phyloP scores from a whole-genome alignment of 768 basidiomycete genomes.

The Flagelloscypha sp. region DNA sequence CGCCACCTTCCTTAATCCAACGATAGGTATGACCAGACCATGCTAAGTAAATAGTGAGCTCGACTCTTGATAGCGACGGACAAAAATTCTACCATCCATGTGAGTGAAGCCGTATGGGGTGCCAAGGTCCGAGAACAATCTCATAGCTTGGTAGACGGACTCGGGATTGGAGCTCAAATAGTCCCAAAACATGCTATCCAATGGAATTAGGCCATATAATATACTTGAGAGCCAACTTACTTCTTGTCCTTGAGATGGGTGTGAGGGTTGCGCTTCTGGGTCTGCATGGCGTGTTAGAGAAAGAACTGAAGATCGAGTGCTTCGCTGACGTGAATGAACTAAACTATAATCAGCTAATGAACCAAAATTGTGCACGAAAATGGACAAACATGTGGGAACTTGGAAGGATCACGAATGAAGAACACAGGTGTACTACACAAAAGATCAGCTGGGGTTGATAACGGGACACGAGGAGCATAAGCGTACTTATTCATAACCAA shows the following conservation, averaged over 20 bases:
- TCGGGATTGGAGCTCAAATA: constrained; percentile 41
- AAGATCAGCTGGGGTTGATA: constrained; percentile 12
- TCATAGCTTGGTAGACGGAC: constrained; percentile 27
- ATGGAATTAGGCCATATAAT: neutral
- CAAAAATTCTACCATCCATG: too few species aligned
- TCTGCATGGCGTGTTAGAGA: too few species aligned
- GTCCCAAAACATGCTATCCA: constrained; percentile 24
- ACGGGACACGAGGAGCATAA: constrained; percentile 2
- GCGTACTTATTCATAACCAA: constrained; percentile 24
- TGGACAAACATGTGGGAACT: constrained; percentile 43
- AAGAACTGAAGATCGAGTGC: too few species aligned
- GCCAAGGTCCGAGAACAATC: constrained; percentile 47
- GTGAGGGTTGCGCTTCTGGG: constrained; percentile 41
- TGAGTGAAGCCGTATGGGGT: constrained; percentile 39
- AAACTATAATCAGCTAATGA: neutral
- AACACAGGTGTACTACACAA: constrained; percentile 39
- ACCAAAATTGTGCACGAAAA: constrained; percentile 6
- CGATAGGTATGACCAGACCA: constrained; percentile 17
- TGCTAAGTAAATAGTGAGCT: too few species aligned
- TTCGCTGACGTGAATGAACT: neutral
- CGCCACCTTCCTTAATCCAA: constrained; percentile 39
- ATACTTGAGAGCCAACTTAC: constrained; percentile 10
- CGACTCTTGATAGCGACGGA: too few species aligned
- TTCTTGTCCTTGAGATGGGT: constrained; percentile 37
- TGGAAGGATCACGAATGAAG: constrained; percentile 36